These are phyloP conservation scores for Claviceps arundinis DNA, from an alignment of 2,329 filamentous ascomycete genomes.

Conservation along the genomic window DNA sequence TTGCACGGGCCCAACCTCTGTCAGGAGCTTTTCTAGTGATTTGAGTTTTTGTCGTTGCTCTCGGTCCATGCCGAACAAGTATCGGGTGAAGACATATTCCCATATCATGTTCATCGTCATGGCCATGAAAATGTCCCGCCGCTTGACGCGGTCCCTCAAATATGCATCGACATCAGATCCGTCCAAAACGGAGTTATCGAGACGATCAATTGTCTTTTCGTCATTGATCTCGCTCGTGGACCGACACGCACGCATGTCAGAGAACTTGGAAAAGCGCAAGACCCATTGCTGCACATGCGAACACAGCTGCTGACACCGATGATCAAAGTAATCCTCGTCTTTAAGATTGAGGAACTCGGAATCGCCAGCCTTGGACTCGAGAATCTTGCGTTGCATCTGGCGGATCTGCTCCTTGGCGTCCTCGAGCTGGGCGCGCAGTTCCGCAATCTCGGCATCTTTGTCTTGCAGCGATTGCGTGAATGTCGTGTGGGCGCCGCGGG, in stretches of 20 bases:
- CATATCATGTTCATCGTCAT: conserved; percentile 99
- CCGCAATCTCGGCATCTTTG: conserved; percentile 73
- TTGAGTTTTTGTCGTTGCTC: conserved; percentile 98
- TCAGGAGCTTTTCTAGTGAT: conserved; percentile 79
- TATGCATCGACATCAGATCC: conserved; percentile 85
- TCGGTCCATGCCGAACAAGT: conserved; percentile 96
- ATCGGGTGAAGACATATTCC: conserved; percentile 96
- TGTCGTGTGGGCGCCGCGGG: conserved; percentile 49
- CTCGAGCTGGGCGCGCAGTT: conserved; percentile 65
- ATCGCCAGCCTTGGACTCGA: conserved; percentile 46
- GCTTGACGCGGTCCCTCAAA: conserved; percentile 72
- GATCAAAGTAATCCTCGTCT: conserved; percentile 93
- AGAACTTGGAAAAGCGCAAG: conserved; percentile 93
- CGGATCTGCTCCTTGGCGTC: conserved; percentile 52
- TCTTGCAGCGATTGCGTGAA: conserved; percentile 55
- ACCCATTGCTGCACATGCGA: conserved; percentile 97
- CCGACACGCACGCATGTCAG: conserved; percentile 78
- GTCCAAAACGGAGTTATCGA: conserved; percentile 90
- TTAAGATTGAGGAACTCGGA: conserved; percentile 62
- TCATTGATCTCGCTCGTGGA: conserved; percentile 74
- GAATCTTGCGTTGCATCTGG: conserved; percentile 38
- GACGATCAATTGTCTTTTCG: conserved; percentile 83
- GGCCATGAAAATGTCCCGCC: conserved; percentile 94
- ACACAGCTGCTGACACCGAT: conserved; percentile 85
- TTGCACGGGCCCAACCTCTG: conserved; percentile 71